Percentiles rank a stretch among this genome's conserved stretches.
Conservation (phyloP, 140 eudicot genomes). For the Stevia rebaudiana region DNA sequence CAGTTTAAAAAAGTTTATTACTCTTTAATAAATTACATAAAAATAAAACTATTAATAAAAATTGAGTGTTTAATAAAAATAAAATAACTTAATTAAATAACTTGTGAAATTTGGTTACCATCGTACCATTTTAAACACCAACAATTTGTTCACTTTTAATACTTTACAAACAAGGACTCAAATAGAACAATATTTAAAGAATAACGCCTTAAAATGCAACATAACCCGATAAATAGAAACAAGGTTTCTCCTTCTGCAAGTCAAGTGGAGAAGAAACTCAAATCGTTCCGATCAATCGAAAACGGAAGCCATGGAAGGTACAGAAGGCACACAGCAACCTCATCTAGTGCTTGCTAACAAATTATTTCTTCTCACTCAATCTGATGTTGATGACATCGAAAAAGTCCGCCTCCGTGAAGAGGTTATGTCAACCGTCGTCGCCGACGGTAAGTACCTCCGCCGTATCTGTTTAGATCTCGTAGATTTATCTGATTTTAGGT, state of each 20-base stretch:
- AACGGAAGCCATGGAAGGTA: constrained; percentile 50
- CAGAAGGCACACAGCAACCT: constrained; percentile 69
- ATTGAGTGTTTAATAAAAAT: too few relatives aligned
- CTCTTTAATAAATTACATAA: too few relatives aligned
- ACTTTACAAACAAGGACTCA: not conserved
- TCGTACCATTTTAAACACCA: too few relatives aligned
- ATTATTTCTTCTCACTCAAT: constrained; percentile 61
- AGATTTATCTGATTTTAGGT: not conserved
- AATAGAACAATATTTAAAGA: not conserved
- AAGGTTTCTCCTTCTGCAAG: constrained; percentile 30
- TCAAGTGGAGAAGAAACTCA: constrained; percentile 11
- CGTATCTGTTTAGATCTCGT: not conserved
- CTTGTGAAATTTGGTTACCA: too few relatives aligned
- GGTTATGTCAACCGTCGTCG: constrained; percentile 43
- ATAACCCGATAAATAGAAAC: not conserved
- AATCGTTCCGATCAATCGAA: constrained; percentile 8
- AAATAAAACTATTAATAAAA: too few relatives aligned
- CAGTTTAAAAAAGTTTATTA: too few relatives aligned
- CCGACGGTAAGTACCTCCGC: constrained; percentile 44
- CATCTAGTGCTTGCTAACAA: constrained; percentile 81
- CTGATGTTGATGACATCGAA: constrained; percentile 79
- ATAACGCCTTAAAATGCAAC: not conserved
- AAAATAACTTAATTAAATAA: too few relatives aligned
- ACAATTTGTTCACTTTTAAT: too few relatives aligned
- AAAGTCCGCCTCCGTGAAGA: constrained; percentile 86